Base-by-base conservation (phyloP, 331 rosid genomes). In the Stylosanthes scabra region DNA sequence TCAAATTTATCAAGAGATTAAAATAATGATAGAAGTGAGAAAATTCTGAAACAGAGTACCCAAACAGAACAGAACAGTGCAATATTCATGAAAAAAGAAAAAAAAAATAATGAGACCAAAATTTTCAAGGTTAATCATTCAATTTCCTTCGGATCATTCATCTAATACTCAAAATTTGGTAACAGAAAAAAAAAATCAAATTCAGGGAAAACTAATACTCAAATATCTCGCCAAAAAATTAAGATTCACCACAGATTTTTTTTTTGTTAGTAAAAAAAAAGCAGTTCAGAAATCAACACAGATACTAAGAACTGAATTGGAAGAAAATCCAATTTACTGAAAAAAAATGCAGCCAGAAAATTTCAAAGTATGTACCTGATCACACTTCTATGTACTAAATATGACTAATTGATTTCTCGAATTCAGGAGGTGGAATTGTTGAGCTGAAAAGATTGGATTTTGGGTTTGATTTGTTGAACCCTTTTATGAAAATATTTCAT, bases 281-380 rank as follows among this genome's bases (percentile, higher is more conserved):
- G 3, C 66, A 71, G 2, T 14, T 78, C 1, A 37, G 27, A 11
- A 31, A 59, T 51, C 40, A 65, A 7, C n/a, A 57, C 16, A 37
- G 49, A 6, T 29, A 70, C 14, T 5, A 45, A 27, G 47, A 62
- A 12, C 25, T 54, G n/a, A 20, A 27, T 8, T 11, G 5, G 34
- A 14, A 49, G 37, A 46, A 44, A 57, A 51, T 6, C 41, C 10
- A 66, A 47, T 7, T 5, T 9, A 6, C 1, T 0, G 27, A 56
- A 28, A 45, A 56, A 64, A 45, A 47, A 10, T 10, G 60, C 41
- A 59, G 40, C 71, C 3, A 59, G n/a, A 15, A 66, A 50, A 61
- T 4, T 15, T 15, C 27, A 41, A 54, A 9, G 2, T 8, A 47
- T 20, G 25, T 52, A 83, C 90, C 87, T 63, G 60, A 60, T 5